A percentile compares a stretch with the other conserved stretches of the same genome.
phyloP scores from a whole-genome alignment of 345 rosid genomes.

The Lepidium didymum region DNA sequence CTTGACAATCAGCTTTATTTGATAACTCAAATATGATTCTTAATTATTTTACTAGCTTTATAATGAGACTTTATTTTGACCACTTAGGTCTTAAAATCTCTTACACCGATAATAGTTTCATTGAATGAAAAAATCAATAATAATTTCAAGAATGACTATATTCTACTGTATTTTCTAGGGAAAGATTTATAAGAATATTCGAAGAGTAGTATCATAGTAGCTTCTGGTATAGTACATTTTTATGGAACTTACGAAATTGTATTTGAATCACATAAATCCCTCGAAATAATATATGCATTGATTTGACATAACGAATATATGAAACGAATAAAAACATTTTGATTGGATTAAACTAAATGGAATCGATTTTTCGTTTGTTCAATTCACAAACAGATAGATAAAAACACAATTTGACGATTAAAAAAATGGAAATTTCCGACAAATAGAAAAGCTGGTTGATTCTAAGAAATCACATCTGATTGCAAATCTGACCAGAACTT shows the following conservation, averaged over 20 bases:
- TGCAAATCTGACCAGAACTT: constrained; percentile 21
- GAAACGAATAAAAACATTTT: not conserved
- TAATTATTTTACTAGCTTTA: not conserved
- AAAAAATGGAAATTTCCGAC: not conserved
- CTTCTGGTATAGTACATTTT: not conserved
- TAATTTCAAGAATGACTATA: not conserved
- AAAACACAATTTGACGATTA: not conserved
- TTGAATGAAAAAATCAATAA: not conserved
- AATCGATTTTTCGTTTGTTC: not conserved
- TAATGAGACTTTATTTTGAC: constrained; percentile 11
- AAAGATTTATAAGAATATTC: not conserved
- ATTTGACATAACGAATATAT: not conserved
- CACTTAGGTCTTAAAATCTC: not conserved
- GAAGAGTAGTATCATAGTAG: no score
- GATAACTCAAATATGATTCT: not conserved
- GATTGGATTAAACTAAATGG: not conserved
- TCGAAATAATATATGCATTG: not conserved
- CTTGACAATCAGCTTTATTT: not conserved
- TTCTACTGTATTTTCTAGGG: not conserved
- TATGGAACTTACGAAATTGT: not conserved
- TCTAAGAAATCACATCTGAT: constrained; percentile 21
- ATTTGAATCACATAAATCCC: not conserved
- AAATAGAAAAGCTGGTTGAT: constrained; percentile 17
- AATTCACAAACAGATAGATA: not conserved
- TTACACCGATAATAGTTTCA: not conserved